phyloP scores from a whole-genome alignment of 768 basidiomycete genomes.

The Podaxis mareebaensis region DNA sequence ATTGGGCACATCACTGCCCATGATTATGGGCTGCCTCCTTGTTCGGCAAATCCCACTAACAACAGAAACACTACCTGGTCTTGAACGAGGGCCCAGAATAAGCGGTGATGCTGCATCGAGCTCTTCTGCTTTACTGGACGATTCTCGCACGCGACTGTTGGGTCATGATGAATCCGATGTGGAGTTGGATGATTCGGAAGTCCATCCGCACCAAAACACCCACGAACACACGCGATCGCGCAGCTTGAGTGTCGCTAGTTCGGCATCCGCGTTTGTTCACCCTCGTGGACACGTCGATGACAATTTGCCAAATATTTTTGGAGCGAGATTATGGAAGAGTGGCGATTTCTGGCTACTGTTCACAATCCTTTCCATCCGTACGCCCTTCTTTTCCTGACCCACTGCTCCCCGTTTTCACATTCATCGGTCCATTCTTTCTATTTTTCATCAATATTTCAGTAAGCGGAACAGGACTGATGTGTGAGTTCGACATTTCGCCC shows the following conservation, averaged over 20 bases:
- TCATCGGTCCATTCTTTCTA: neutral
- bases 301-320: slow-evolving; percentile 50
- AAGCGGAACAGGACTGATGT: slow-evolving; percentile 83
- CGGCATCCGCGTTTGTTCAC: slow-evolving; percentile 20
- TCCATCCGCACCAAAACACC: neutral
- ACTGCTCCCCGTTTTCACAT: neutral
- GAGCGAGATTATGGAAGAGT: slow-evolving; percentile 48
- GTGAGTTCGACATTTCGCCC: slow-evolving; percentile 38
- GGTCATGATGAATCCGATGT: slow-evolving; percentile 21
- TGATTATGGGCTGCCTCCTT: slow-evolving; percentile 76
- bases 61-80: slow-evolving; percentile 27
- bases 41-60: slow-evolving; percentile 70
- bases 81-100: slow-evolving; percentile 18
- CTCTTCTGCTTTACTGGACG: slow-evolving; percentile 14
- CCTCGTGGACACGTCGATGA: slow-evolving; percentile 21
- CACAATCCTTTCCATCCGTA: slow-evolving; percentile 57
- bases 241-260: slow-evolving; percentile 1
- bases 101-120: slow-evolving; percentile 13
- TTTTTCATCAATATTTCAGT: slow-evolving; percentile 38
- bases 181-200: slow-evolving; percentile 7
- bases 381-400: slow-evolving; percentile 24
- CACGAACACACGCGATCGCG: slow-evolving; percentile 1
- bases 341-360: slow-evolving; percentile 69
- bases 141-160: slow-evolving; percentile 18
- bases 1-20: slow-evolving; percentile 75